phyloP scores from a whole-genome alignment of 805 yeast genomes.

The Lipomyces sp. region DNA sequence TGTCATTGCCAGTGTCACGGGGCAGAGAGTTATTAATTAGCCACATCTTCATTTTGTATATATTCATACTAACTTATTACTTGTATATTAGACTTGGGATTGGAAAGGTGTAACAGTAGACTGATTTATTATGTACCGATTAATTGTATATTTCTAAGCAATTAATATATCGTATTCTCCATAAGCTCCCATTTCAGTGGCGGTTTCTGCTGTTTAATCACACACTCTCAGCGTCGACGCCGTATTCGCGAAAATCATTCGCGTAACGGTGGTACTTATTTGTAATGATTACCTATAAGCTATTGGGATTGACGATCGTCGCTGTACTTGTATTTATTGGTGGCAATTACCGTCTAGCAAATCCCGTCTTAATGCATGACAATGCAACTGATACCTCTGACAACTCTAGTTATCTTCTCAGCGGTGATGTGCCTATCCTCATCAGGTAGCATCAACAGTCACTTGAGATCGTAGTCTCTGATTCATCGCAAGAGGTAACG shows the following conservation, averaged over 20 bases:
- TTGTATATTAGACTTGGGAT: slow-evolving; percentile 3
- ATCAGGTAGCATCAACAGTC: slow-evolving; percentile 16
- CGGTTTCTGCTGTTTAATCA: too few species aligned
- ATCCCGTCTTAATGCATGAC: background rate
- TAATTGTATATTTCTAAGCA: background rate
- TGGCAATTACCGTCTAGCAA: background rate
- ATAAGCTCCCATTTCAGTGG: too few species aligned
- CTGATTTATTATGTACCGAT: background rate
- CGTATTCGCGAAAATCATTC: too few species aligned
- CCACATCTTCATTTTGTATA: too few species aligned
- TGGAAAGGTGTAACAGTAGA: background rate
- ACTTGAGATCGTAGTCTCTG: slow-evolving; percentile 29
- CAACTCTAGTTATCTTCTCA: slow-evolving; percentile 21
- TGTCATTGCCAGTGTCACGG: too few species aligned
- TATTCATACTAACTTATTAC: background rate
- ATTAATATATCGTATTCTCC: too few species aligned
- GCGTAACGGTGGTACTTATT: too few species aligned
- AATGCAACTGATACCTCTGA: slow-evolving; percentile 5
- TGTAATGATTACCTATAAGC: too few species aligned
- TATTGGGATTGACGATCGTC: too few species aligned
- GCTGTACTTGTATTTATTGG: too few species aligned
- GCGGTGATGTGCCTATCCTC: slow-evolving; percentile 32
- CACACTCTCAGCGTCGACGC: background rate
- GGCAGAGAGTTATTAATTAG: too few species aligned
- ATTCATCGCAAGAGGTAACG: slow-evolving; percentile 28